Conservation (phyloP, 257 asterid genomes). For the Parsonsia alboflavescens region DNA sequence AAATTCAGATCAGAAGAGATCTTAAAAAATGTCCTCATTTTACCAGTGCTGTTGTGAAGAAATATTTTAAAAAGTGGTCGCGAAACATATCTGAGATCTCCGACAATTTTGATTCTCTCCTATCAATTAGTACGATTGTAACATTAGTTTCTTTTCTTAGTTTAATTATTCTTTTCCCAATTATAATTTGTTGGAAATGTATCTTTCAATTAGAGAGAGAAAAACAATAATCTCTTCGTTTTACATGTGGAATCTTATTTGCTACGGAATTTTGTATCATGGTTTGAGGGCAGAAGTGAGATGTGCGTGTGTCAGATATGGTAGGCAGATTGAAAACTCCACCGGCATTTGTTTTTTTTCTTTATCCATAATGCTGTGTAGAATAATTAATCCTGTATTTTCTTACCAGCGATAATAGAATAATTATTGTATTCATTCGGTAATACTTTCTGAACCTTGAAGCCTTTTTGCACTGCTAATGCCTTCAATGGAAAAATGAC, state of each 20-base stretch:
- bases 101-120: conserved; percentile 29
- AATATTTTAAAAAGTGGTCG: conserved; percentile 60
- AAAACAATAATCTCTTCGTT: not conserved
- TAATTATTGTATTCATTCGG: too few relatives aligned
- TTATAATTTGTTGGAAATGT: conserved; percentile 4
- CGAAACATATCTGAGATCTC: conserved; percentile 17
- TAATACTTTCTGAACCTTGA: not conserved
- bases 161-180: conserved; percentile 10
- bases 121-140: conserved; percentile 9
- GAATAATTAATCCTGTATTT: not conserved
- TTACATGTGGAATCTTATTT: not conserved
- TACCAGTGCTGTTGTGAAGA: conserved; percentile 85
- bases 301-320: not conserved
- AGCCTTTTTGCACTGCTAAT: too few relatives aligned
- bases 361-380: not conserved
- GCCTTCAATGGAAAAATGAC: too few relatives aligned
- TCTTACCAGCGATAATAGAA: not conserved
- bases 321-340: not conserved
- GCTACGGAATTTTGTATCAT: conserved; percentile 15
- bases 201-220: not conserved
- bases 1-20: conserved; percentile 86
- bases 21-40: too few relatives aligned
- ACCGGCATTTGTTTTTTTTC: not conserved
- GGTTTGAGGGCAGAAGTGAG: conserved; percentile 8
- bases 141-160: not conserved